Evolutionary conservation across 257 asterid genomes (phyloP), one percentile per base, ranked within the genome.

Genomic region (Solanum corneliomulleri): DNA sequence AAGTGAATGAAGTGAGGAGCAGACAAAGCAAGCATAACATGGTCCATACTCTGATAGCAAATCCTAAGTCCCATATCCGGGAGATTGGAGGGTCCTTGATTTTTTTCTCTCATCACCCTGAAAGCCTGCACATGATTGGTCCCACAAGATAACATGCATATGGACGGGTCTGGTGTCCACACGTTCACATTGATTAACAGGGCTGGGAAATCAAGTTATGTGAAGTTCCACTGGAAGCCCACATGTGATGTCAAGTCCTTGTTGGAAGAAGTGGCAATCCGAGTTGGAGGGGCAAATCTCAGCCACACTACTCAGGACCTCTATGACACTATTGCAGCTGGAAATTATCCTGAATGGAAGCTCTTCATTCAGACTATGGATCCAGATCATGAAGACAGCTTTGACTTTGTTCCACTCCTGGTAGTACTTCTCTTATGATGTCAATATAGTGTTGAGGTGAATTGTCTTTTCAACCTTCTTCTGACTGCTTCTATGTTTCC

Each of bases 381-480:
- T 85, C 91, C 90, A 25, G 90, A 69, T 49, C 82, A 69, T 13
- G 91, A 87, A 33, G 92, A 90, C 74, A 86, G 4, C 21, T 90
- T 45, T 66, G 92, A 90, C 52, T 90, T 90, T 23, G 92, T 89
- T 6, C 91, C 91, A 95, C 94, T 85, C 93, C 91, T 18, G 98
- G 97, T 76, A 94, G 76, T 96, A 91, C 89, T 95, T 97, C 91
- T 97, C 99, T 42, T 95, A 96, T 85, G 98, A 97, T 78, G 98
- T 94, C 86, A 96, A 97, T 90, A 92, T 96, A 91, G 94, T 98
- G 41, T 91, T 95, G 90, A 97, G 99, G 99, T 96, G 77, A 90
- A 71, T 66, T 45, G 64, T 27, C 62, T 78, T 44, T 15, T 86
- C 87, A 62, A 62, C 29, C 14, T 71, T 27, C 31, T 68, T 27